Conservation (phyloP, 352 stramenopile species). For the Globisporangium parvum region DNA sequence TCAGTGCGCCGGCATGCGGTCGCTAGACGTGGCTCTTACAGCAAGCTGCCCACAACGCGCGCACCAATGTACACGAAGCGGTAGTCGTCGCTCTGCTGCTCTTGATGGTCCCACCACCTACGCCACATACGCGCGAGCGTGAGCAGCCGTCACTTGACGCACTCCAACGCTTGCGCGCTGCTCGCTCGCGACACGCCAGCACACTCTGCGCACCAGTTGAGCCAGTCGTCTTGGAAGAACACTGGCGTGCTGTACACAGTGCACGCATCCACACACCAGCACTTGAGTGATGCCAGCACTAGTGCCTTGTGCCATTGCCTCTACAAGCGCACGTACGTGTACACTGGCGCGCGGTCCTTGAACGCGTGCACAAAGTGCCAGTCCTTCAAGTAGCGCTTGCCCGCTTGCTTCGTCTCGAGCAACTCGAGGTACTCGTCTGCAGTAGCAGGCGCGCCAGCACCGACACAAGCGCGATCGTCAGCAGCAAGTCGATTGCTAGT, state of each 20-base stretch:
- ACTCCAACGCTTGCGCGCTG: not conserved
- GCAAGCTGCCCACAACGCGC: not conserved
- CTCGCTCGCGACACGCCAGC: not conserved
- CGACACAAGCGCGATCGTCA: too few species aligned
- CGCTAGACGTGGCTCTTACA: not conserved
- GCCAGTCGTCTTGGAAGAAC: constrained; percentile 90
- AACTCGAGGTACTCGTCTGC: constrained; percentile 61
- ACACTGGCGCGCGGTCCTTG: constrained; percentile 31
- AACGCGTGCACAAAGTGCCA: constrained; percentile 80
- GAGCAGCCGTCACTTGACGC: not conserved
- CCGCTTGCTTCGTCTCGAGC: constrained; percentile 31
- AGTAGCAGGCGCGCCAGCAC: too few species aligned
- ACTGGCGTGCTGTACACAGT: constrained; percentile 51
- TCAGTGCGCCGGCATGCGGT: not conserved
- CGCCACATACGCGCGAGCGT: not conserved
- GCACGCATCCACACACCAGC: not conserved
- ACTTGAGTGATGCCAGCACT: not conserved
- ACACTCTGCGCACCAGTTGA: constrained; percentile 60
- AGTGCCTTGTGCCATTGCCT: not conserved
- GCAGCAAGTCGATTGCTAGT: too few species aligned
- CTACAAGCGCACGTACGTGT: constrained; percentile 28
- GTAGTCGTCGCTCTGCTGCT: constrained; percentile 81
- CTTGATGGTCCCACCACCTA: constrained; percentile 78
- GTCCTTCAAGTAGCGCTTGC: constrained; percentile 81
- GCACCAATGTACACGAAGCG: constrained; percentile 95